phyloP scores from a whole-genome alignment of 805 yeast genomes.

The Hanseniaspora thailandica region DNA sequence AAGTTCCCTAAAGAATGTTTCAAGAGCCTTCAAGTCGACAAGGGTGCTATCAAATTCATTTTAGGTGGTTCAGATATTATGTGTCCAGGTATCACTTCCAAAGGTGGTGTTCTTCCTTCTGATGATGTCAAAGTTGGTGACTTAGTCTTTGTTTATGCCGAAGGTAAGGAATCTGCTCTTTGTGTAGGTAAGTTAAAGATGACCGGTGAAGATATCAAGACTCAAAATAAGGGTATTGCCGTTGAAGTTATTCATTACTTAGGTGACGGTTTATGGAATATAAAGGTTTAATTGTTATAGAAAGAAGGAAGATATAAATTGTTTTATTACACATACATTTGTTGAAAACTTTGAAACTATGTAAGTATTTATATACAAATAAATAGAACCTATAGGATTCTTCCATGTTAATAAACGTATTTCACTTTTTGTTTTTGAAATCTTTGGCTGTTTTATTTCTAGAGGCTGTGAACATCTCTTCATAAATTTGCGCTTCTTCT shows the following conservation, averaged over 20 bases:
- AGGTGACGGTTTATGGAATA: constrained; percentile 82
- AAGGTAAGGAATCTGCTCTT: constrained; percentile 81
- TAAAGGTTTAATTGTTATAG: constrained; percentile 35
- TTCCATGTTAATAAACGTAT: neutral
- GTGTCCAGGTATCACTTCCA: constrained; percentile 89
- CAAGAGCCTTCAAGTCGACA: constrained; percentile 79
- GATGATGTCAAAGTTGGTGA: constrained; percentile 43
- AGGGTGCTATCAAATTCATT: constrained; percentile 93
- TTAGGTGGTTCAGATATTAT: constrained; percentile 92
- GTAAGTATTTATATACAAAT: too few species aligned
- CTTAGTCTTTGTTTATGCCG: constrained; percentile 77
- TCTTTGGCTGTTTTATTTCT: constrained; percentile 32
- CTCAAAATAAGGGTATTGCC: constrained; percentile 77
- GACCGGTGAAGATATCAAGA: constrained; percentile 82
- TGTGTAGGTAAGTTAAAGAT: constrained; percentile 80
- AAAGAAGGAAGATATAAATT: neutral
- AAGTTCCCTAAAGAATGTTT: constrained; percentile 63
- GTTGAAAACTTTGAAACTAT: too few species aligned
- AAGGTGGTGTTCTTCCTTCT: constrained; percentile 74
- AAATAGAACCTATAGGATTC: too few species aligned
- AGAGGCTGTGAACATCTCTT: constrained; percentile 51
- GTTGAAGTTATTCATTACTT: constrained; percentile 70
- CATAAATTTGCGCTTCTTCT: constrained; percentile 67
- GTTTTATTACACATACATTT: too few species aligned
- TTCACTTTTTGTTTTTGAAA: constrained; percentile 3